phyloP scores from a whole-genome alignment of 768 basidiomycete species.

The Xanthoconium stramineum region DNA sequence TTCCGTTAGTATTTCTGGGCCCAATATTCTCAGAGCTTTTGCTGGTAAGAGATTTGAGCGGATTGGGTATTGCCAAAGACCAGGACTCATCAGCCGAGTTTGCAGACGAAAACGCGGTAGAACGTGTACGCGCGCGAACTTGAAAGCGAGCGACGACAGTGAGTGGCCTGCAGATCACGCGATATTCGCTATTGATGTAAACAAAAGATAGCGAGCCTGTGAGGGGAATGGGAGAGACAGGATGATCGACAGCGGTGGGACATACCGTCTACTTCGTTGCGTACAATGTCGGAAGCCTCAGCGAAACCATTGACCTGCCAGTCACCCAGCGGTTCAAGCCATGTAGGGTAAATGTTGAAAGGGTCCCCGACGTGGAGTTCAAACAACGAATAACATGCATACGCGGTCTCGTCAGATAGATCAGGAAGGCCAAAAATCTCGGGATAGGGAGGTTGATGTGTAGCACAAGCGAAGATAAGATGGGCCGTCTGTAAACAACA shows the following conservation, averaged over 20 bases:
- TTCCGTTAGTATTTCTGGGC: constrained; percentile 19
- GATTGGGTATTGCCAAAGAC: constrained; percentile 53
- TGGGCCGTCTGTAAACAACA: constrained; percentile 9
- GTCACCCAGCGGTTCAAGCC: constrained; percentile 48
- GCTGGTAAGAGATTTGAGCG: constrained; percentile 55
- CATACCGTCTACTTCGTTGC: constrained; percentile 47
- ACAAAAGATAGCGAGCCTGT: constrained; percentile 29
- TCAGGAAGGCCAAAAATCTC: constrained; percentile 23
- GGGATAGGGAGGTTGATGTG: constrained; percentile 22
- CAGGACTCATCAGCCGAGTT: constrained; percentile 25
- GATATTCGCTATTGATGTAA: constrained; percentile 41
- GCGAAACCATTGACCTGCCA: constrained; percentile 53
- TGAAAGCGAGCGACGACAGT: constrained; percentile 29
- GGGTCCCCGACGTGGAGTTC: constrained; percentile 25
- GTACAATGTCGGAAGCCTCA: constrained; percentile 42
- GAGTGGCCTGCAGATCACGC: constrained; percentile 43
- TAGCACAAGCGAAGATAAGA: constrained; percentile 47
- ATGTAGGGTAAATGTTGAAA: constrained; percentile 15
- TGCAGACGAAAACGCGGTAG: constrained; percentile 15
- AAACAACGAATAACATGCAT: constrained; percentile 22
- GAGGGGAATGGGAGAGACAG: constrained; percentile 12
- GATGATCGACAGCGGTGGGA: constrained; percentile 1
- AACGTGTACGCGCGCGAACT: constrained; percentile 7
- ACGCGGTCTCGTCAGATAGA: constrained; percentile 7
- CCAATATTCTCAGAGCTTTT: constrained; percentile 47